Evolutionary conservation across 257 asterid species (phyloP).

Genomic region (Solanum appendiculatum): DNA sequence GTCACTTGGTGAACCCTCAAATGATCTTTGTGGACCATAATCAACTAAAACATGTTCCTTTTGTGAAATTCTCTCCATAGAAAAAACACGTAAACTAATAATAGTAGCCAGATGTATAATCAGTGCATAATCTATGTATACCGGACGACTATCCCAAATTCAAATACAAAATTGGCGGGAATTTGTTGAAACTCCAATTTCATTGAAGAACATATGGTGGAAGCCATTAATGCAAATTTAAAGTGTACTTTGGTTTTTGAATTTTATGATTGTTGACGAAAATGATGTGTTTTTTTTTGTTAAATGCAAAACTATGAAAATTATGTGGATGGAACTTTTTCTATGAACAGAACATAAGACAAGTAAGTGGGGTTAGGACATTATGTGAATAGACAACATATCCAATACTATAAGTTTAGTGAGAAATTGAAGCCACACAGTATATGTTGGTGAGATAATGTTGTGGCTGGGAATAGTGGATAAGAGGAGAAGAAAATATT

Average conservation of each 20-base stretch:
- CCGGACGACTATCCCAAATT: not conserved
- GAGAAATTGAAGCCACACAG: constrained; percentile 62
- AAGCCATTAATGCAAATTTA: not conserved
- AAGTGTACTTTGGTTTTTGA: not conserved
- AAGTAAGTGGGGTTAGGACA: constrained; percentile 10
- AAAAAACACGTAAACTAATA: not conserved
- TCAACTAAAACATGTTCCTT: constrained; percentile 30
- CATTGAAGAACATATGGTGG: not conserved
- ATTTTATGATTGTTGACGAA: not conserved
- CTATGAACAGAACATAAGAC: constrained; percentile 19
- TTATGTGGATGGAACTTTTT: not conserved
- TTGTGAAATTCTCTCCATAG: constrained; percentile 46
- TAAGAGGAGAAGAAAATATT: constrained; percentile 15
- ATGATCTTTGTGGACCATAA: constrained; percentile 8
- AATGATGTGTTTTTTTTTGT: not conserved
- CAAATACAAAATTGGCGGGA: constrained; percentile 34
- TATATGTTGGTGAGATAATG: constrained; percentile 7
- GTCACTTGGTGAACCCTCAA: constrained; percentile 5
- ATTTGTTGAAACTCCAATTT: not conserved
- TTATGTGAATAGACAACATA: not conserved
- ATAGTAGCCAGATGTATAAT: not conserved
- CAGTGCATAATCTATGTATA: not conserved
- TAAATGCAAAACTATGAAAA: not conserved
- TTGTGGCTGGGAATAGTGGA: constrained; percentile 15
- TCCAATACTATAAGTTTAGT: not conserved